Conservation (phyloP, 164 flowering plant species). For the Aristolochia fimbriata region DNA sequence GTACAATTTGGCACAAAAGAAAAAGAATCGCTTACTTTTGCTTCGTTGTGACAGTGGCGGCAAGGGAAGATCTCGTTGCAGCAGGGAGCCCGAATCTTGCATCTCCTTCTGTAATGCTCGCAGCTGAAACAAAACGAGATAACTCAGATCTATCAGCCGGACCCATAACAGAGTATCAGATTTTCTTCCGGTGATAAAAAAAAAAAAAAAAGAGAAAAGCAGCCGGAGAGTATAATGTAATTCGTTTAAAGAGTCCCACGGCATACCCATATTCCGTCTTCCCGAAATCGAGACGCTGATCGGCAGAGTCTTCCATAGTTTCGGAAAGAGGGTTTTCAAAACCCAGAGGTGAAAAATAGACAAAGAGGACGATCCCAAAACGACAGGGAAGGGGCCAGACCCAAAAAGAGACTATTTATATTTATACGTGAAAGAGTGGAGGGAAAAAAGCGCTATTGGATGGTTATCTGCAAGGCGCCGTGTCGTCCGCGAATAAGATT, state of each 20-base stretch:
- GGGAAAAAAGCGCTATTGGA: no score
- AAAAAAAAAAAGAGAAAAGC: no score
- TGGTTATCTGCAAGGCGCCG: no score
- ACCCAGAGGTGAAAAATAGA: no score
- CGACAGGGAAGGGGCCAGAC: no score
- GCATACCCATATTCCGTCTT: conserved; percentile 77
- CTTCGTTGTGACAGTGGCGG: conserved; percentile 95
- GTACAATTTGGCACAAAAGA: neutral
- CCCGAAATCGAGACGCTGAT: conserved; percentile 70
- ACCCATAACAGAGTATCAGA: neutral
- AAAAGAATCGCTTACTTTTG: conserved; percentile 29
- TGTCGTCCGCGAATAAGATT: no score
- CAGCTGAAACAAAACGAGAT: conserved; percentile 28
- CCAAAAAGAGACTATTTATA: no score
- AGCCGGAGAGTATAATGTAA: neutral
- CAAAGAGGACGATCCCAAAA: no score
- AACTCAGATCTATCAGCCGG: neutral
- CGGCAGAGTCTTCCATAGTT: conserved; percentile 42
- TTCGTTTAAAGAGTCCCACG: neutral
- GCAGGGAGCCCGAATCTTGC: conserved; percentile 87
- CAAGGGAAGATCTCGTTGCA: conserved; percentile 78
- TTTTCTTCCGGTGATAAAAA: neutral
- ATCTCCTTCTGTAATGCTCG: conserved; percentile 82
- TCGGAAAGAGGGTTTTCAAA: conserved; percentile 1
- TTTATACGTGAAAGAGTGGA: no score